Evolutionary conservation across 2,329 filamentous ascomycete genomes (phyloP).

Genomic region (Alternaria arborescens): DNA sequence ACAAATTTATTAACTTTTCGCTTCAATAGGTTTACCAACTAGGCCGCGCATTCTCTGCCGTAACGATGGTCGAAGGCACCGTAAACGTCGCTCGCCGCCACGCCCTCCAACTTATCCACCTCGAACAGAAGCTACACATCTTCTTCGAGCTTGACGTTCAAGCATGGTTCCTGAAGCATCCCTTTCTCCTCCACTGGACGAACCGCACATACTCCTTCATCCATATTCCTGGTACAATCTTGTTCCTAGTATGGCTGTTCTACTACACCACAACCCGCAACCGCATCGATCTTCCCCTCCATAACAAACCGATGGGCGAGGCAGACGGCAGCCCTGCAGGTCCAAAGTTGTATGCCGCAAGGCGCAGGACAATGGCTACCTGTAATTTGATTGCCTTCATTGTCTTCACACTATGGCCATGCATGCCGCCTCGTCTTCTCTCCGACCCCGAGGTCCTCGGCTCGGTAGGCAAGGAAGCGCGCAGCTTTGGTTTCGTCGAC

Average conservation of each 20-base stretch:
- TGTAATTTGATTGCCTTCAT: conserved; percentile 68
- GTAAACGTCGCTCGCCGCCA: conserved; percentile 74
- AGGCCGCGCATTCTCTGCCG: conserved; percentile 74
- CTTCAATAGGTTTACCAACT: conserved; percentile 72
- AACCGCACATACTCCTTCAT: conserved; percentile 80
- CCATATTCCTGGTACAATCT: conserved; percentile 78
- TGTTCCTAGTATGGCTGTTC: conserved; percentile 72
- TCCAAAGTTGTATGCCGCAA: conserved; percentile 63
- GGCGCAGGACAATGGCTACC: conserved; percentile 64
- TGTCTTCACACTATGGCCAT: conserved; percentile 67
- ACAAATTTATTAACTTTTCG: neutral
- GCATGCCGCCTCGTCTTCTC: conserved; percentile 67
- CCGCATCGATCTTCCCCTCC: conserved; percentile 54
- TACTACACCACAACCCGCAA: conserved; percentile 73
- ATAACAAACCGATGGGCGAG: conserved; percentile 44
- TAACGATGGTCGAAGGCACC: conserved; percentile 73
- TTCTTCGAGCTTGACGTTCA: conserved; percentile 73
- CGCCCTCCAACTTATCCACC: conserved; percentile 71
- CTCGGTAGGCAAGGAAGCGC: conserved; percentile 64
- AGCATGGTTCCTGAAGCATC: conserved; percentile 62
- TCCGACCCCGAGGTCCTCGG: conserved; percentile 64
- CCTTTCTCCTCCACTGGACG: conserved; percentile 70
- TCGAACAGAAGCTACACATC: conserved; percentile 71
- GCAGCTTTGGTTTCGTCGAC: conserved; percentile 67
- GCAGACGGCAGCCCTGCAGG: conserved; percentile 56